Base-by-base conservation (phyloP, 352 stramenopile genomes). In the Thalassiosira exigua region DNA sequence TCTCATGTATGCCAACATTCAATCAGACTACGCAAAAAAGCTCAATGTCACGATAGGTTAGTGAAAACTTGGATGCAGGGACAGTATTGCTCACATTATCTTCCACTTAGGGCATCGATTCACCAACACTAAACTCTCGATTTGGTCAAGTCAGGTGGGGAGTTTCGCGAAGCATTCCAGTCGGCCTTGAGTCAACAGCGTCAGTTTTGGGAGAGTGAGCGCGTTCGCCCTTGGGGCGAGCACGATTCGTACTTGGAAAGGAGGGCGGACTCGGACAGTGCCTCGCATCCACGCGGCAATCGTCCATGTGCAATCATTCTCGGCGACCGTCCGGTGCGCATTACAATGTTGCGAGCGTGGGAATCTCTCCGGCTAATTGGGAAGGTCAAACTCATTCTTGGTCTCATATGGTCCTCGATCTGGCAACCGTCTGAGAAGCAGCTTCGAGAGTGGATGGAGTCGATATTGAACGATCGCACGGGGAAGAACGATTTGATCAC, bases 1-100 rank as follows among this genome's bases (percentile, higher is more conserved):
- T 7, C 27, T 79, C 17, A 33, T 94, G 26, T 75, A 91, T 21
- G 81, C 85, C 7, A 89, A 82, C 39, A 90, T 93, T 48, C 89
- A 94, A 60, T 39, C 78, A 58, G 86, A 92, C 53, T 93, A 91
- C 77, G 89, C 89, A n/a, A 64, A 86, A 41, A 88, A 83, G 53
- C 68, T 94, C 19, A 89, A 86, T 36, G 87, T 94, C 0, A 90
- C 89, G 58, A 76, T 94, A 24, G 89, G 86, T 44, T 14, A 7
- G 36, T 44, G n/a, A n/a, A n/a, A n/a, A n/a, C n/a, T n/a, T n/a
- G n/a, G n/a, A n/a, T n/a, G n/a, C n/a, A n/a, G n/a, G n/a, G n/a
- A n/a, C n/a, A n/a, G n/a, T n/a, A n/a, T n/a, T n/a, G n/a, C n/a
- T n/a, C n/a, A n/a, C n/a, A n/a, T n/a, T n/a, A n/a, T n/a, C n/a